Evolutionary conservation across 495 filamentous ascomycete genomes (phyloP).

Genomic region (Aspergillus avenaceus): DNA sequence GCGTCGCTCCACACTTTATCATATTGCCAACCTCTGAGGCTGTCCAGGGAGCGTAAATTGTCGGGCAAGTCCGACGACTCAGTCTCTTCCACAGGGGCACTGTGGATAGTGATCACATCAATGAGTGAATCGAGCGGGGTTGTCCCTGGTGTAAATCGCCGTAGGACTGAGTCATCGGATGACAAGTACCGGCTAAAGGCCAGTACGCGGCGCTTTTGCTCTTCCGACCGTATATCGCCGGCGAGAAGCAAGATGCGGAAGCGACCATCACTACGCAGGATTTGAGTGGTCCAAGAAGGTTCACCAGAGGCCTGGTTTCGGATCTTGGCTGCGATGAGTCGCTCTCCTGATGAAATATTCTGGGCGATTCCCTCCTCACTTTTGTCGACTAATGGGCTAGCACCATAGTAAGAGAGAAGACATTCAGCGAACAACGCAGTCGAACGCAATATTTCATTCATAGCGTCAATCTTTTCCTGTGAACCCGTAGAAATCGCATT

Average conservation of each 20-base stretch:
- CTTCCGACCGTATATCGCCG: slow-evolving; percentile 46
- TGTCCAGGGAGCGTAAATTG: slow-evolving; percentile 49
- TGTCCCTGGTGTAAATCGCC: slow-evolving; percentile 32
- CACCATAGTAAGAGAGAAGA: slow-evolving; percentile 29
- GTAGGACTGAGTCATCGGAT: slow-evolving; percentile 18
- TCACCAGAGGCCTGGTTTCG: slow-evolving; percentile 51
- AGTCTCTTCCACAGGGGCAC: slow-evolving; percentile 40
- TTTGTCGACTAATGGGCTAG: slow-evolving; percentile 24
- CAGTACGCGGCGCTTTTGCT: slow-evolving; percentile 42
- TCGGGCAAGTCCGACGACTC: slow-evolving; percentile 58
- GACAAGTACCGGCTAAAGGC: slow-evolving; percentile 38
- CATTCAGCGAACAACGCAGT: slow-evolving; percentile 36
- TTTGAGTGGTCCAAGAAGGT: slow-evolving; percentile 43
- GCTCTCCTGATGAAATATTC: slow-evolving; percentile 43
- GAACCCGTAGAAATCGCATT: not conserved
- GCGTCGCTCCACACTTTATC: slow-evolving; percentile 63
- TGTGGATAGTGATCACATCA: slow-evolving; percentile 57
- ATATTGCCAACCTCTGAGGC: slow-evolving; percentile 56
- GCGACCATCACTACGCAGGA: slow-evolving; percentile 47
- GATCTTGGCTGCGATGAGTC: slow-evolving; percentile 50
- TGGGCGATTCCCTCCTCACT: slow-evolving; percentile 21
- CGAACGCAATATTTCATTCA: slow-evolving; percentile 23
- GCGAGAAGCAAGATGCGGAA: slow-evolving; percentile 62
- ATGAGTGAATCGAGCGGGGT: slow-evolving; percentile 38
- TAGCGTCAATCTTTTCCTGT: slow-evolving; percentile 14